Percentiles rank a stretch among this genome's conserved stretches.
Evolutionary conservation across 345 rosid species (phyloP).

Genomic region (Camelina hispida): DNA sequence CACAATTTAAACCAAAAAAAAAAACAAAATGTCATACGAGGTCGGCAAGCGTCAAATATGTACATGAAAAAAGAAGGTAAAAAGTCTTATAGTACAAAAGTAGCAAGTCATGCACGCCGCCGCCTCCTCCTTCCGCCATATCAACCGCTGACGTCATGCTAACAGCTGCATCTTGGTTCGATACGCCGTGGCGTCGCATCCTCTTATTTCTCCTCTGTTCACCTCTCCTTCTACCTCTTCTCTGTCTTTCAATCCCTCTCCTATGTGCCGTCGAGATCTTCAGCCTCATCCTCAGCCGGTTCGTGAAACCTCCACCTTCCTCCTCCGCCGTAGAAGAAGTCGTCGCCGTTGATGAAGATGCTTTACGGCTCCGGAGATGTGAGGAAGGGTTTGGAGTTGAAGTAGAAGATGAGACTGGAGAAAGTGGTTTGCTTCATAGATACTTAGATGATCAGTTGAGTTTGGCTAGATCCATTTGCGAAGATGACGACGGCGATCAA

Average conservation of each 20-base stretch:
- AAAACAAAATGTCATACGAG: background rate
- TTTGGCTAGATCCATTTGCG: slow-evolving; percentile 57
- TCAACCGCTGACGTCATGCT: slow-evolving; percentile 48
- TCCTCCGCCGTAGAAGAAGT: background rate
- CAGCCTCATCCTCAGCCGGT: slow-evolving; percentile 42
- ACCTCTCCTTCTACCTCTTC: slow-evolving; percentile 62
- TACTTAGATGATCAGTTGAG: slow-evolving; percentile 71
- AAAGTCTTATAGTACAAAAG: background rate
- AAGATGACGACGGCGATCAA: slow-evolving; percentile 34
- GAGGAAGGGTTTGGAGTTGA: slow-evolving; percentile 55
- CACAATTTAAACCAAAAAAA: background rate
- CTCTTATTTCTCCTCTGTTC: slow-evolving; percentile 58
- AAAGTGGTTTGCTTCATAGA: slow-evolving; percentile 57
- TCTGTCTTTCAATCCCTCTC: slow-evolving; percentile 59
- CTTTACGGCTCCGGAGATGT: slow-evolving; percentile 50
- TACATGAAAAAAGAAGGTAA: background rate
- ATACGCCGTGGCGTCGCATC: slow-evolving; percentile 54
- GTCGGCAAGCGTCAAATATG: background rate
- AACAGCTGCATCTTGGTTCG: slow-evolving; percentile 51
- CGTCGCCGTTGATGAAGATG: slow-evolving; percentile 40
- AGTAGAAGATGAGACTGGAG: slow-evolving; percentile 44
- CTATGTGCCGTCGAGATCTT: slow-evolving; percentile 57
- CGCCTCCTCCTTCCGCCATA: slow-evolving; percentile 6
- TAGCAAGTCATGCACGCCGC: background rate
- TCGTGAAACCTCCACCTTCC: slow-evolving; percentile 17